Evolutionary conservation across 495 filamentous ascomycete genomes (phyloP).

Genomic region (Penicillium herquei): DNA sequence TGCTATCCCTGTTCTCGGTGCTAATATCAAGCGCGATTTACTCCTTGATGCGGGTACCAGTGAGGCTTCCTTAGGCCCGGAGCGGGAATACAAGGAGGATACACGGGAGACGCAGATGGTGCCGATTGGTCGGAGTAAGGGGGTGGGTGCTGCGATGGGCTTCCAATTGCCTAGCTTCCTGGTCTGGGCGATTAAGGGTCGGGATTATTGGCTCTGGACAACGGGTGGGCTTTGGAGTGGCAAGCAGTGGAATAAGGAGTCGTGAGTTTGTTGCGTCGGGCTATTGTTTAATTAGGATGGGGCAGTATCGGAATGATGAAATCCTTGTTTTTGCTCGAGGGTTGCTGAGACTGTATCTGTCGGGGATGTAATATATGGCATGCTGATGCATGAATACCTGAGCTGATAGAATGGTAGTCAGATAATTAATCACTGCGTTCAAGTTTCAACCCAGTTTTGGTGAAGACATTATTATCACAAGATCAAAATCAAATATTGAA

Average conservation of each 20-base stretch:
- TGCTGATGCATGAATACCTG: slow-evolving; percentile 9
- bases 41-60: slow-evolving; percentile 14
- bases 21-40: slow-evolving; percentile 46
- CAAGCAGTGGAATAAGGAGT: slow-evolving; percentile 51
- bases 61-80: slow-evolving; percentile 6
- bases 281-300: too few species aligned
- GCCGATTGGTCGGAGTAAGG: slow-evolving; percentile 52
- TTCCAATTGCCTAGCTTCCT: slow-evolving; percentile 51
- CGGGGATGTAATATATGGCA: not conserved
- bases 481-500: slow-evolving; percentile 6
- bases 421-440: slow-evolving; percentile 4
- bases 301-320: not conserved
- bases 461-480: slow-evolving; percentile 14
- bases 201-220: slow-evolving; percentile 59
- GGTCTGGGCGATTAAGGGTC: slow-evolving; percentile 60
- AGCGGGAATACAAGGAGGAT: slow-evolving; percentile 36
- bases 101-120: slow-evolving; percentile 49
- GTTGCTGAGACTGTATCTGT: too few species aligned
- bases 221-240: slow-evolving; percentile 49
- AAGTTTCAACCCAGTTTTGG: slow-evolving; percentile 1
- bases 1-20: slow-evolving; percentile 37
- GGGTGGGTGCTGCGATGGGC: slow-evolving; percentile 57
- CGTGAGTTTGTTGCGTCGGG: slow-evolving; percentile 1
- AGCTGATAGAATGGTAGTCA: slow-evolving; percentile 10
- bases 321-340: too few species aligned